Evolutionary conservation across 345 rosid species (phyloP), one percentile per base, ranked within the genome.

Genomic region (Chamaenerion angustifolium): DNA sequence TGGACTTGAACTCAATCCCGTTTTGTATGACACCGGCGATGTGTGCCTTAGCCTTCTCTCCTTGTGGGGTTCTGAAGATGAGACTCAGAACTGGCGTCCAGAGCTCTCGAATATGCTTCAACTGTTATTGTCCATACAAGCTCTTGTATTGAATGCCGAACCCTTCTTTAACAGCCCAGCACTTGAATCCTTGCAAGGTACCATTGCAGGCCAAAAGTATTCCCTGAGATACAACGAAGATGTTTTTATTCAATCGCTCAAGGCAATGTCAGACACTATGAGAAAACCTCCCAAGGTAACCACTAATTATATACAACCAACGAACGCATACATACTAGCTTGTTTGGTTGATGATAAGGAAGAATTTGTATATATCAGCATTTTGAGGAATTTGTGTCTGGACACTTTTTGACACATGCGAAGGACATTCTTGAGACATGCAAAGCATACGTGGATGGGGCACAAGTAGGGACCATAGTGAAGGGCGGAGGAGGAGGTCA

Each of bases 291-390:
- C 89, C 12, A 78, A 83, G 92, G 98, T 83, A 75, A 40, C 17
- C 17, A 37, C 37, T 31, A n/a, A n/a, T n/a, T n/a, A n/a, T n/a
- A n/a, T 21, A 21, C 25, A 21, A n/a, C n/a, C n/a, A n/a, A n/a
- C n/a, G n/a, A n/a, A n/a, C n/a, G 25, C 25, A 21, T 21, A 21
- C 25, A 1, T 21, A 21, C 25, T 1, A 21, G 2, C 4, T 21
- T 21, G 25, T 21, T 21, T 21, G 1, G 25, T 21, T 21, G 13
- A 58, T 31, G 13, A 58, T 66, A 52, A 7, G 66, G 71, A 69
- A 90, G 95, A 76, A 81, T 68, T n/a, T n/a, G n/a, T n/a, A n/a
- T n/a, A n/a, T n/a, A n/a, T n/a, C 71, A 90, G 95, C 76, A 81
- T 68, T 90, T 90, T 46, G 75, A 78, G 71, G 83, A 78, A 55